phyloP scores from a whole-genome alignment of 352 stramenopile genomes.

The Globisporangium carolinianum region DNA sequence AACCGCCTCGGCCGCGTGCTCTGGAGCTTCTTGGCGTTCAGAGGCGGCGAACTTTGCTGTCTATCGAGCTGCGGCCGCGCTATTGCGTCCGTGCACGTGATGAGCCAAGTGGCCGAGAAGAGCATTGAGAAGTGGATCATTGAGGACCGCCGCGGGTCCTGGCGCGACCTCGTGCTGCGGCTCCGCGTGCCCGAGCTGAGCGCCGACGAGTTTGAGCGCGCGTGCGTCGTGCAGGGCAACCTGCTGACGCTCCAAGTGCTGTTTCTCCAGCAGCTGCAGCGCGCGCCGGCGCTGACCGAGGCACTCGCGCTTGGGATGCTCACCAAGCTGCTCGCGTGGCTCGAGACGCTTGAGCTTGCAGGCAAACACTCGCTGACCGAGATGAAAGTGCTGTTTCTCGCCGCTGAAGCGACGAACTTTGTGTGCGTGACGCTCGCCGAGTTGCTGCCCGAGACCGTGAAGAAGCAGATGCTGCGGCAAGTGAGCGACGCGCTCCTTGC shows the following conservation, averaged over 20 bases:
- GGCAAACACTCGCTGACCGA: constrained; percentile 45
- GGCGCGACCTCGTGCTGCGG: constrained; percentile 46
- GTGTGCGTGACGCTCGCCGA: constrained; percentile 51
- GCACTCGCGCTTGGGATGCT: constrained; percentile 63
- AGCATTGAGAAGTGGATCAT: constrained; percentile 86
- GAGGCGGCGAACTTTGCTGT: constrained; percentile 70
- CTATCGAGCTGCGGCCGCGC: constrained; percentile 62
- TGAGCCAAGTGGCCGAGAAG: constrained; percentile 74
- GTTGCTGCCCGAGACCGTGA: constrained; percentile 44
- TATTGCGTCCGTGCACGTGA: constrained; percentile 74
- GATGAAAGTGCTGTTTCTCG: constrained; percentile 79
- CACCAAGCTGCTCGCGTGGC: constrained; percentile 66
- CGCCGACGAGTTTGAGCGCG: constrained; percentile 67
- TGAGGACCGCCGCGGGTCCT: constrained; percentile 57
- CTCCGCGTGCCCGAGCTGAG: constrained; percentile 77
- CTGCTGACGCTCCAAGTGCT: constrained; percentile 74
- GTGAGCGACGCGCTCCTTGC: constrained; percentile 52
- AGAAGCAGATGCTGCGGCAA: constrained; percentile 78
- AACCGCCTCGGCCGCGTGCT: constrained; percentile 54
- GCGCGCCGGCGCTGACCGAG: constrained; percentile 56
- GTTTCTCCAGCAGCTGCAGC: constrained; percentile 65
- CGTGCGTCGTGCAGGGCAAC: constrained; percentile 65
- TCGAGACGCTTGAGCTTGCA: constrained; percentile 48
- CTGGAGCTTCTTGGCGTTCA: constrained; percentile 78
- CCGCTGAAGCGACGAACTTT: constrained; percentile 72